Base-by-base conservation (phyloP, 2,329 filamentous ascomycete genomes). In the Penicillium corylophilum region DNA sequence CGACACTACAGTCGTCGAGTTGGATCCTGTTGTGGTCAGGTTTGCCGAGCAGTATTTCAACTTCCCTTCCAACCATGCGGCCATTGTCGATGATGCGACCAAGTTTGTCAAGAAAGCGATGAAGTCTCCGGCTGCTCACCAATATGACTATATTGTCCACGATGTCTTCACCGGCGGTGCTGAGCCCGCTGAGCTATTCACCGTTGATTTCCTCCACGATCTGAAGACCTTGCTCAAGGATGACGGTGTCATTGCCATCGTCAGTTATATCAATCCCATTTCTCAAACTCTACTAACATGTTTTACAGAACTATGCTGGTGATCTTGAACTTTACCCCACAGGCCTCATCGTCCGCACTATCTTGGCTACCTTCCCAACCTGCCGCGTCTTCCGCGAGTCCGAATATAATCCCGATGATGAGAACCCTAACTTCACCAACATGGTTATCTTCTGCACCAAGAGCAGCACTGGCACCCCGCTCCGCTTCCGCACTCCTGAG, bases 121-220 rank as follows among this genome's bases (percentile, higher is more conserved):
- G 71, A 77, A 41, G 65, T 73, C 46, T 66, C 79, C 43, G 75
- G 76, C 48, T 65, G 72, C 45, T 61, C 73, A 24, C 63, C 75
- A 50, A 69, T 99, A 88, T 70, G 87, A 96, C 74, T 97, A 96
- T 75, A 94, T 99, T 65, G 81, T 99, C 48, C 94, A 99, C 70
- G 94, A 99, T 62, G 94, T 99, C 22, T 99, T 99, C 70, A 99
- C 94, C 0, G 94, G 94, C 22, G 94, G 94, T 46, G 92, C 91
- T 0, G 94, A 97, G 70, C 94, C 94, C 0, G 84, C 92, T 2
- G 79, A 86, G 7, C 82, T 99, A 7, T 99, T 99, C 73, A 97
- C 92, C 0, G 71, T 85, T 5, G 87, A 94, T 62, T 97, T 99
- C 64, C 74, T 99, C 39, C 72, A 81, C 46, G 84, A 87, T 5